Percentiles rank a stretch among this genome's conserved stretches.
Conservation (phyloP, 2,329 filamentous ascomycete species). For the Cladophialophora psammophila region DNA sequence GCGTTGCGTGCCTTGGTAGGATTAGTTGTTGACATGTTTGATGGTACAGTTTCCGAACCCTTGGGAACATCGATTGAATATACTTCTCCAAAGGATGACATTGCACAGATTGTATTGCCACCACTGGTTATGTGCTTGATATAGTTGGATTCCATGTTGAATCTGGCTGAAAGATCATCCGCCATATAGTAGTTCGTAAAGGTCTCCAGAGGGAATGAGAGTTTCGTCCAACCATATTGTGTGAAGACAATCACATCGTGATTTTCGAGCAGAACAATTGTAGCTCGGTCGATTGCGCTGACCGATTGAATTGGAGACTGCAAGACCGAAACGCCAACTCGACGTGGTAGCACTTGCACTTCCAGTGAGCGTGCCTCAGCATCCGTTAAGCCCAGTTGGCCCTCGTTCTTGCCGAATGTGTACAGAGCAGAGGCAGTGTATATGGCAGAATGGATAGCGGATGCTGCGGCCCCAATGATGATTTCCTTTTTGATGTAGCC, state of each 20-base stretch:
- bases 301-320: slow-evolving; percentile 75
- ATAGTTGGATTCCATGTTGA: slow-evolving; percentile 69
- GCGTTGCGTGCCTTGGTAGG: slow-evolving; percentile 87
- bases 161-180: slow-evolving; percentile 69
- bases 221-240: slow-evolving; percentile 92
- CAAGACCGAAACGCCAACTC: slow-evolving; percentile 85
- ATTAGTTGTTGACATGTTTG: slow-evolving; percentile 82
- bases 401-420: slow-evolving; percentile 94
- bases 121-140: slow-evolving; percentile 82
- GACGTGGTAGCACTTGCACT: slow-evolving; percentile 80
- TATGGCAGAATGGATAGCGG: slow-evolving; percentile 87
- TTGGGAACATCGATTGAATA: slow-evolving; percentile 82
- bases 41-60: slow-evolving; percentile 67
- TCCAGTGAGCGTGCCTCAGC: slow-evolving; percentile 92
- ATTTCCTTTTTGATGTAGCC: slow-evolving; percentile 86
- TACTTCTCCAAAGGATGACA: slow-evolving; percentile 84
- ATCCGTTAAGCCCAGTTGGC: slow-evolving; percentile 92
- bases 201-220: slow-evolving; percentile 80
- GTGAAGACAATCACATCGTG: slow-evolving; percentile 93
- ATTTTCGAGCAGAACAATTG: slow-evolving; percentile 82
- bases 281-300: slow-evolving; percentile 88
- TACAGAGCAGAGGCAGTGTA: slow-evolving; percentile 83
- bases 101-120: slow-evolving; percentile 88
- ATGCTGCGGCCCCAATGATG: slow-evolving; percentile 84
- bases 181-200: slow-evolving; percentile 72